A percentile compares a stretch with the other conserved stretches of the same genome.
phyloP scores from a whole-genome alignment of 441 rosid species.

The Kokia cookei region DNA sequence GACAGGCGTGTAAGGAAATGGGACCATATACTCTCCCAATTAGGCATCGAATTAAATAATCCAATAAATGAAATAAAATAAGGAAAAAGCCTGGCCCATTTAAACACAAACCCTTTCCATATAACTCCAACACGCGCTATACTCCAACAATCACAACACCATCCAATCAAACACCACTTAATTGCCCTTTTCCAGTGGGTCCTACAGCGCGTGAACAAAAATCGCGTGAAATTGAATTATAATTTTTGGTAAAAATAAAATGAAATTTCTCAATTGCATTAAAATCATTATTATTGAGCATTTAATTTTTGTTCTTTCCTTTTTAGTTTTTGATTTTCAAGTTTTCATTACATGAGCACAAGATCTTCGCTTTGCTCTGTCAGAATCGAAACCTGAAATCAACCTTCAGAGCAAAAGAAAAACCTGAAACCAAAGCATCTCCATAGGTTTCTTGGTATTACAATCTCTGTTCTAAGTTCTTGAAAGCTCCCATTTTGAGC shows the following conservation, averaged over 20 bases:
- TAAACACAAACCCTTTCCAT: not conserved
- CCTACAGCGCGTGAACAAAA: not conserved
- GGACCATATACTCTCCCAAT: too few species aligned
- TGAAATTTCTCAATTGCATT: not conserved
- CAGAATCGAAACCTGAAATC: constrained; percentile 9
- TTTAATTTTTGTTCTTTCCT: not conserved
- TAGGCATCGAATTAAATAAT: not conserved
- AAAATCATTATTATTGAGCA: not conserved
- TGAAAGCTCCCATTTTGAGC: not conserved
- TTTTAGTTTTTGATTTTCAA: not conserved
- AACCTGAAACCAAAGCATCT: not conserved
- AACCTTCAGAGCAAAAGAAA: not conserved
- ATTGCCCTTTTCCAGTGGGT: not conserved
- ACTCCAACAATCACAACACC: not conserved
- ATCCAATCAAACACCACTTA: not conserved
- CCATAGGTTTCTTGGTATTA: not conserved
- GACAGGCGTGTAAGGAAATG: constrained; percentile 20
- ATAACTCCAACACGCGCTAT: not conserved
- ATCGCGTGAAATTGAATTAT: too few species aligned
- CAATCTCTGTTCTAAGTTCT: not conserved
- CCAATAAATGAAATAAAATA: not conserved
- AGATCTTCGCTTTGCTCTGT: constrained; percentile 7
- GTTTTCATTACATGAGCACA: constrained; percentile 1
- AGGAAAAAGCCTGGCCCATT: not conserved
- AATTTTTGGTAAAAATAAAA: not conserved